Evolutionary conservation across 2,329 filamentous ascomycete genomes (phyloP).

Genomic region (Didymellaceae sp.): DNA sequence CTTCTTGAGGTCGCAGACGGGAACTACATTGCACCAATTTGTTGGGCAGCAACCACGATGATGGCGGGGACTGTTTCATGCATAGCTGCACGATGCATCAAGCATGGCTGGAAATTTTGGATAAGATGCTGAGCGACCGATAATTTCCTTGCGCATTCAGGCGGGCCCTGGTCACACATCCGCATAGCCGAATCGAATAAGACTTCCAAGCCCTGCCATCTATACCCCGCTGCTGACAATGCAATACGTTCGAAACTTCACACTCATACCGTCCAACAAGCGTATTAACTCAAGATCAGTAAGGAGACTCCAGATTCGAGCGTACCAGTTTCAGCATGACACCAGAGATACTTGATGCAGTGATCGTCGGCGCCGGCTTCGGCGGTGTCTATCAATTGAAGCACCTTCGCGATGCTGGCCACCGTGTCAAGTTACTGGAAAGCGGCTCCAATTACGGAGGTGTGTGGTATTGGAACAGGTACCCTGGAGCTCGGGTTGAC

Average conservation of each 20-base stretch:
- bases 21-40: conserved; percentile 32
- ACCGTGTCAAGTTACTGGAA: neutral
- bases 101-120: conserved; percentile 32
- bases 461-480: neutral
- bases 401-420: neutral
- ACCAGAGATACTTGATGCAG: neutral
- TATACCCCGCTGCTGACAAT: neutral
- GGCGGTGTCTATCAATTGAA: neutral
- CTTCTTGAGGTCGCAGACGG: conserved; percentile 54
- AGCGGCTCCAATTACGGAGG: neutral
- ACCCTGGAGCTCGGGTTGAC: conserved; percentile 28
- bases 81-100: conserved; percentile 26
- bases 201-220: neutral
- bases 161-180: neutral
- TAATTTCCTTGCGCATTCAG: neutral
- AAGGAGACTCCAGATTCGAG: too few relatives aligned
- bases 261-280: too few relatives aligned
- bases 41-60: conserved; percentile 31
- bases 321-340: neutral
- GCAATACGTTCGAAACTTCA: too few relatives aligned
- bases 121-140: conserved; percentile 25
- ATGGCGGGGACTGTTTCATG: conserved; percentile 23
- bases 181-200: neutral
- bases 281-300: too few relatives aligned
- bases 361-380: neutral